A percentile compares a stretch with the other conserved stretches of the same genome.
phyloP scores from a whole-genome alignment of 352 stramenopile genomes.

The Phytophthora hybrid region DNA sequence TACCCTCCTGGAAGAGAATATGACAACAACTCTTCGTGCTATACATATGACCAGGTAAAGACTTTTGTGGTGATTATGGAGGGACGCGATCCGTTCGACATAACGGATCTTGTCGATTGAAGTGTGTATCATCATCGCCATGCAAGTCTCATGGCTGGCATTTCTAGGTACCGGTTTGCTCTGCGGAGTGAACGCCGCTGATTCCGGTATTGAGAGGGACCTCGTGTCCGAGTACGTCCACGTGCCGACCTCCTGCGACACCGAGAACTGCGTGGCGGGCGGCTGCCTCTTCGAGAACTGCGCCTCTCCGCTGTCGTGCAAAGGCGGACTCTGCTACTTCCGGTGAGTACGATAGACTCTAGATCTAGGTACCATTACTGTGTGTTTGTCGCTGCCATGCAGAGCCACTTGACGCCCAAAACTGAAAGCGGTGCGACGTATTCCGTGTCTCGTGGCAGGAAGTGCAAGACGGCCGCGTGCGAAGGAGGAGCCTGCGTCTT shows the following conservation, averaged over 20 bases:
- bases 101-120: constrained; percentile 11
- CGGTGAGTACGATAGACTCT: constrained; percentile 35
- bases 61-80: constrained; percentile 22
- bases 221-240: constrained; percentile 46
- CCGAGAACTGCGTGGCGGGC: constrained; percentile 43
- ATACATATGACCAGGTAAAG: constrained; percentile 2
- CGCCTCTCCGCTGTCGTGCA: constrained; percentile 48
- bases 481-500: constrained; percentile 66
- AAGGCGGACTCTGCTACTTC: constrained; percentile 66
- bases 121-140: constrained; percentile 10
- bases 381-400: neutral
- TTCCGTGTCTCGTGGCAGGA: constrained; percentile 40
- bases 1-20: too few relatives aligned
- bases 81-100: constrained; percentile 9
- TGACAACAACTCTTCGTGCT: too few relatives aligned
- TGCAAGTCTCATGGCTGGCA: constrained; percentile 11
- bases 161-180: constrained; percentile 16
- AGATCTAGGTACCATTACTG: neutral
- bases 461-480: constrained; percentile 58
- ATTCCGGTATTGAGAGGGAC: constrained; percentile 12
- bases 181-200: neutral
- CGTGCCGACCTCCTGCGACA: constrained; percentile 51
- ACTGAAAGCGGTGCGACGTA: constrained; percentile 44
- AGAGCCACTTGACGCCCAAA: constrained; percentile 18
- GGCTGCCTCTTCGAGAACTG: constrained; percentile 70